These are phyloP conservation scores for Petunia axillaris DNA, from an alignment of 257 asterid species.

Conservation along the genomic window DNA sequence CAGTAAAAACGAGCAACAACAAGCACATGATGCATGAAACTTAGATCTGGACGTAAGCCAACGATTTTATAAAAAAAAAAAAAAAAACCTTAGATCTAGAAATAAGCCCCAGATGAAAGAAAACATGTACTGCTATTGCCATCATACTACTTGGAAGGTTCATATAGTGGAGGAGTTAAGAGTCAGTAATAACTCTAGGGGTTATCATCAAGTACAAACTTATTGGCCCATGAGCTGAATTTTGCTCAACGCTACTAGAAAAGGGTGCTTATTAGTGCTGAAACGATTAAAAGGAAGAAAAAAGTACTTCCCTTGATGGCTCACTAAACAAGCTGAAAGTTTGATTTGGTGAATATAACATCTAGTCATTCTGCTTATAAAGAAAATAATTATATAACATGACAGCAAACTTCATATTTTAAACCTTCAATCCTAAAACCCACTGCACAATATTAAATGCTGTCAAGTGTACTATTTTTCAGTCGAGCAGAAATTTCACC, in stretches of 20 bases:
- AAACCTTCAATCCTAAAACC: neutral
- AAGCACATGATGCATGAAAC: constrained; percentile 7
- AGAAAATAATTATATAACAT: neutral
- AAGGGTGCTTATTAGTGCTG: neutral
- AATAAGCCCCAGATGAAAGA: neutral
- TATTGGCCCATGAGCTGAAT: neutral
- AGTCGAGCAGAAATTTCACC: constrained; percentile 21
- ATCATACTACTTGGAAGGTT: neutral
- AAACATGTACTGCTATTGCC: neutral
- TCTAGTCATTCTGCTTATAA: neutral
- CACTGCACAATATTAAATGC: neutral
- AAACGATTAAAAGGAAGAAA: neutral
- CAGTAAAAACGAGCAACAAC: constrained; percentile 13
- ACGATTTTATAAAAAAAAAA: no score
- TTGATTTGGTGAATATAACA: neutral
- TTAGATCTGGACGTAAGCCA: neutral
- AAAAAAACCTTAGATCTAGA: neutral
- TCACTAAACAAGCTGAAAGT: neutral
- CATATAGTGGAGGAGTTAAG: neutral
- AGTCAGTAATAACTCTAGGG: neutral
- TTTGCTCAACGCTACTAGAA: neutral
- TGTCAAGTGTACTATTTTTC: neutral
- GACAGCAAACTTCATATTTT: neutral
- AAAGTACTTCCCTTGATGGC: neutral
- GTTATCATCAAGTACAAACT: constrained; percentile 1